A percentile compares a stretch with the other conserved stretches of the same genome.
These are phyloP conservation scores for Daldinia decipiens DNA, from an alignment of 495 filamentous ascomycete genomes.

Conservation along the genomic window DNA sequence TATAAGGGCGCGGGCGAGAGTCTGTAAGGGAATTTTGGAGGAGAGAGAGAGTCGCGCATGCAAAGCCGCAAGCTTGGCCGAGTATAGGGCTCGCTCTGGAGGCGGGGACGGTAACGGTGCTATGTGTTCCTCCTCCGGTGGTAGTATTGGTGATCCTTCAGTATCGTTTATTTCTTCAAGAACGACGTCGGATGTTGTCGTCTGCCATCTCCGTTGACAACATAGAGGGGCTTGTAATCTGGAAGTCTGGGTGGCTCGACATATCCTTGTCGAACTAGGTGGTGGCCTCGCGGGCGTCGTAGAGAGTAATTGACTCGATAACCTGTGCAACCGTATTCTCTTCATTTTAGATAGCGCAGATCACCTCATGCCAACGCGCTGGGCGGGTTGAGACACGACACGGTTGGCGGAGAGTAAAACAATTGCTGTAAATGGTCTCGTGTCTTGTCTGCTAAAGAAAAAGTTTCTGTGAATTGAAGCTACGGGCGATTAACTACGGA, in stretches of 20 bases:
- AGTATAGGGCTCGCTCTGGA: slow-evolving; percentile 71
- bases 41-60: slow-evolving; percentile 91
- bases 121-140: neutral
- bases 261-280: slow-evolving; percentile 36
- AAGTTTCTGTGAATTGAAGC: slow-evolving; percentile 46
- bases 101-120: slow-evolving; percentile 70
- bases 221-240: slow-evolving; percentile 40
- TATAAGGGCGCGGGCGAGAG: slow-evolving; percentile 85
- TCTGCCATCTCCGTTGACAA: slow-evolving; percentile 50
- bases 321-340: slow-evolving; percentile 74
- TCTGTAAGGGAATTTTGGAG: slow-evolving; percentile 81
- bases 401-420: slow-evolving; percentile 33
- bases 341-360: slow-evolving; percentile 45
- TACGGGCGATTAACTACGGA: slow-evolving; percentile 24
- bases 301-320: slow-evolving; percentile 75
- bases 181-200: slow-evolving; percentile 27
- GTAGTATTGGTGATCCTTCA: slow-evolving; percentile 2
- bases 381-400: slow-evolving; percentile 41
- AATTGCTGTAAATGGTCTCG: slow-evolving; percentile 32
- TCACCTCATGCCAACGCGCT: slow-evolving; percentile 42
- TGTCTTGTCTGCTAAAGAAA: slow-evolving; percentile 46
- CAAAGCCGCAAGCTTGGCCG: slow-evolving; percentile 91
- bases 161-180: slow-evolving; percentile 12
- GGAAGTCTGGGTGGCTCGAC: slow-evolving; percentile 36
- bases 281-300: slow-evolving; percentile 34